Conservation (phyloP, 768 basidiomycete genomes). For the Russula sp. region DNA sequence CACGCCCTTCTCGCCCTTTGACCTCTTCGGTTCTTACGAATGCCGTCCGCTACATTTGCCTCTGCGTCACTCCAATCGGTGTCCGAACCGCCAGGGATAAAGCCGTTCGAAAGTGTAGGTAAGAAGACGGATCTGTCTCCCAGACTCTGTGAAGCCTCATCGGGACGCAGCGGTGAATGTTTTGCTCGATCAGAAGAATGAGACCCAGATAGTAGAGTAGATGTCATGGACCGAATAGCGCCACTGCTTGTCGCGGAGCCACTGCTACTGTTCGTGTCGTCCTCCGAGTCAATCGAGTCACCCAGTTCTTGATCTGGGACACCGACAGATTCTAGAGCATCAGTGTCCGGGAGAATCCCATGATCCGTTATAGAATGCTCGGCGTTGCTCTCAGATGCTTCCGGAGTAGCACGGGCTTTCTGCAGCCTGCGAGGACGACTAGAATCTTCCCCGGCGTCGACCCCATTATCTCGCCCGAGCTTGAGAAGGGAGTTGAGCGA, state of each 20-base stretch:
- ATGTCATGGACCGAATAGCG: background rate
- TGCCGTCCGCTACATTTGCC: conserved; percentile 43
- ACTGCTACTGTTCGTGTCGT: conserved; percentile 13
- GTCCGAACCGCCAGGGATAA: conserved; percentile 69
- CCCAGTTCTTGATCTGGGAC: conserved; percentile 35
- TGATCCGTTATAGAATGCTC: background rate
- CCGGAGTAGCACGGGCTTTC: background rate
- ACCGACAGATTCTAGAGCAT: background rate
- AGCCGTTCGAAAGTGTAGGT: conserved; percentile 85
- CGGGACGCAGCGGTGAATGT: background rate
- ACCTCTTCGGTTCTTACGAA: conserved; percentile 75
- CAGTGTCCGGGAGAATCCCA: background rate
- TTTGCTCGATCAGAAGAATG: background rate
- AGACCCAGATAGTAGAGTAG: background rate
- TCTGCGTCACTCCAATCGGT: conserved; percentile 72
- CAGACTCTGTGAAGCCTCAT: conserved; percentile 11
- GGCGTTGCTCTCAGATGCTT: background rate
- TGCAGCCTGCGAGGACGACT: background rate
- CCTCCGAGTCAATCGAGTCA: conserved; percentile 47
- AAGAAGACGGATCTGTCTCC: conserved; percentile 60
- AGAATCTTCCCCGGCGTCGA: background rate
- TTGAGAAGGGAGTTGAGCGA: conserved; percentile 42
- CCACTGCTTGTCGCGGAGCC: background rate
- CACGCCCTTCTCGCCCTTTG: conserved; percentile 93
- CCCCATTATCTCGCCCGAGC: conserved; percentile 21